Evolutionary conservation across 305 asterid genomes (phyloP).

Genomic region (Fraxinus ornus): DNA sequence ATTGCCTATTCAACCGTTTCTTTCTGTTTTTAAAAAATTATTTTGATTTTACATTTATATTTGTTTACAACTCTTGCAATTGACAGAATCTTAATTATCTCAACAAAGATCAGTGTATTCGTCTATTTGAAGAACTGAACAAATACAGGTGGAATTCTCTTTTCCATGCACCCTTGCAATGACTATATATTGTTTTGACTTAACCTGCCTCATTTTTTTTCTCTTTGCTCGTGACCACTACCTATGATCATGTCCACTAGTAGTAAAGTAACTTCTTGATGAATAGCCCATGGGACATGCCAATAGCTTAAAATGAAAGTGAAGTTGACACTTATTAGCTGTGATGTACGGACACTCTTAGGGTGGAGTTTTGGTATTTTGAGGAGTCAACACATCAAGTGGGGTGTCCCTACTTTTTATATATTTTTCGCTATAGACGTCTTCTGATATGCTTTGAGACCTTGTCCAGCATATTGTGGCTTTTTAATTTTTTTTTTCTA

Average conservation of each 20-base stretch:
- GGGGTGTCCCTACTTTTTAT: neutral
- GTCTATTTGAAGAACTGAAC: constrained; percentile 84
- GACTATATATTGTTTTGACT: neutral
- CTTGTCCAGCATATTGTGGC: neutral
- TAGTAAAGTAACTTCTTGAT: neutral
- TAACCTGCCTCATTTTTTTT: neutral
- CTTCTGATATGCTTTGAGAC: neutral
- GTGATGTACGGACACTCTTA: neutral
- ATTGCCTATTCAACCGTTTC: neutral
- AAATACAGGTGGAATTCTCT: constrained; percentile 65
- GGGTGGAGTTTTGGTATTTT: neutral
- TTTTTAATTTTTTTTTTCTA: neutral
- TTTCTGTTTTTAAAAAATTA: neutral
- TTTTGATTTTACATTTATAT: constrained; percentile 3
- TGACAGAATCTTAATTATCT: constrained; percentile 67
- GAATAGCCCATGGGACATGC: neutral
- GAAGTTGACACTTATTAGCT: neutral
- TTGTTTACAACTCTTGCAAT: constrained; percentile 18
- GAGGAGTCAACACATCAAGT: neutral
- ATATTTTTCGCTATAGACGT: neutral
- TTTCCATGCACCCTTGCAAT: neutral
- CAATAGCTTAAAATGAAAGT: neutral
- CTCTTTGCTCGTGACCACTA: neutral
- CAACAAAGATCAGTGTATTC: constrained; percentile 78
- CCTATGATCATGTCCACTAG: neutral